These are phyloP conservation scores for Neoboletus brunneissimus DNA, from an alignment of 768 basidiomycete species.

Conservation along the genomic window DNA sequence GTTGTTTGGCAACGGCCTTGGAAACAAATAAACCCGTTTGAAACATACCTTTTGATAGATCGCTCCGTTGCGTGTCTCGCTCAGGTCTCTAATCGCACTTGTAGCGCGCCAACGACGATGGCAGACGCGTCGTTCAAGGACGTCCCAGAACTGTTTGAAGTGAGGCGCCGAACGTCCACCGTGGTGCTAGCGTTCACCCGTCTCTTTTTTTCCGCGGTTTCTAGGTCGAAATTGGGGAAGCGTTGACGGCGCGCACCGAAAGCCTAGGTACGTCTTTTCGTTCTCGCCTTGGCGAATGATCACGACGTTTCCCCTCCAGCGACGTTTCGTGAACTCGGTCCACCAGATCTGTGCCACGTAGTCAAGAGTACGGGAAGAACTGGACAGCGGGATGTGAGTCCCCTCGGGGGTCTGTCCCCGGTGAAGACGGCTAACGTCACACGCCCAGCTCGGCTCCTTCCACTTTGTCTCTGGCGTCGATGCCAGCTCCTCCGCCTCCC, in stretches of 20 bases:
- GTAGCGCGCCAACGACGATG: constrained; percentile 34
- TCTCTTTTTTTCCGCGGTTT: background rate
- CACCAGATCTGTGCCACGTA: constrained; percentile 95
- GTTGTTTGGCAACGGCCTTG: constrained; percentile 29
- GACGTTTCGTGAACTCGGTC: constrained; percentile 94
- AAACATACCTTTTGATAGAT: background rate
- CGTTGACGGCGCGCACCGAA: constrained; percentile 87
- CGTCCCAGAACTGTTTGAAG: constrained; percentile 96
- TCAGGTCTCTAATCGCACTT: background rate
- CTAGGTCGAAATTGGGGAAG: constrained; percentile 87
- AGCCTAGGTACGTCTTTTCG: constrained; percentile 71
- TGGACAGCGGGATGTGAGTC: constrained; percentile 82
- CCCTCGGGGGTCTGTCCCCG: background rate
- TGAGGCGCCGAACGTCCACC: constrained; percentile 31
- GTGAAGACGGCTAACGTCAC: background rate
- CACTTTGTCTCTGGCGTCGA: constrained; percentile 99
- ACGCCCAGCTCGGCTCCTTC: constrained; percentile 80
- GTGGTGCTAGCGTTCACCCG: constrained; percentile 2
- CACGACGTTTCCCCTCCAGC: constrained; percentile 44
- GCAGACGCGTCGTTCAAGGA: constrained; percentile 84
- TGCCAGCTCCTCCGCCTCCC: constrained; percentile 93
- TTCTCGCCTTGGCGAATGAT: background rate
- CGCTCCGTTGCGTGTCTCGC: background rate
- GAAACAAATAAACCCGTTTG: constrained; percentile 17
- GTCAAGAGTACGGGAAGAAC: constrained; percentile 85